These are phyloP conservation scores for Melanopsichium pennsylvanicum DNA, from an alignment of 1,284 basidiomycete species.

Conservation along the genomic window DNA sequence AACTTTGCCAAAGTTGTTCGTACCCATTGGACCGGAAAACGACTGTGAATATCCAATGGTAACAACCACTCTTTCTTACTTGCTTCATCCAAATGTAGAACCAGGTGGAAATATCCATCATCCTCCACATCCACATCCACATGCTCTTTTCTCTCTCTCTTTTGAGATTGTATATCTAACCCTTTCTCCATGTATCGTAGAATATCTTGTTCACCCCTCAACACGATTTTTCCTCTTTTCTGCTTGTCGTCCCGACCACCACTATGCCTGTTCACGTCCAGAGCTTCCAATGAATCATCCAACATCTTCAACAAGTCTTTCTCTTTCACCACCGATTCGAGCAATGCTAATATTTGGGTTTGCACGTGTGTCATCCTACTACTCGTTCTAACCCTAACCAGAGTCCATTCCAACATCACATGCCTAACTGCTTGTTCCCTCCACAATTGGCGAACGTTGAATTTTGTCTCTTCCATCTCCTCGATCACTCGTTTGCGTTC, in stretches of 20 bases:
- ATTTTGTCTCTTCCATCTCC: conserved; percentile 40
- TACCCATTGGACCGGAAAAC: conserved; percentile 38
- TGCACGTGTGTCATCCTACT: conserved; percentile 57
- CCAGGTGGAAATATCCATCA: conserved; percentile 23
- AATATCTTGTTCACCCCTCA: too few relatives aligned
- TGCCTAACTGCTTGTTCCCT: conserved; percentile 15
- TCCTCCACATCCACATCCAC: too few relatives aligned
- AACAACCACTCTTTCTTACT: conserved; percentile 28
- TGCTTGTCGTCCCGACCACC: too few relatives aligned
- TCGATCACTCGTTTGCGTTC: conserved; percentile 2
- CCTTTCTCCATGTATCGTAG: too few relatives aligned
- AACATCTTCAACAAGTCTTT: too few relatives aligned
- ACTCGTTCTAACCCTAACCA: conserved; percentile 38
- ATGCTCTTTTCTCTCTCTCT: background rate
- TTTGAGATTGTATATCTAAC: too few relatives aligned
- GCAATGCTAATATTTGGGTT: conserved; percentile 52
- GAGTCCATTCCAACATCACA: conserved; percentile 28
- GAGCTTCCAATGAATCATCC: too few relatives aligned
- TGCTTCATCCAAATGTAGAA: background rate
- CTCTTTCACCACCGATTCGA: background rate
- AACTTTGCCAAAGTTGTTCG: conserved; percentile 41
- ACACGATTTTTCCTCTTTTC: too few relatives aligned
- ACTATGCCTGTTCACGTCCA: too few relatives aligned
- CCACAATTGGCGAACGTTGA: conserved; percentile 29
- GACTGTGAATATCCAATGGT: background rate